These are phyloP conservation scores for Penicillium sp. DNA, from an alignment of 2,329 filamentous ascomycete genomes.

Conservation along the genomic window DNA sequence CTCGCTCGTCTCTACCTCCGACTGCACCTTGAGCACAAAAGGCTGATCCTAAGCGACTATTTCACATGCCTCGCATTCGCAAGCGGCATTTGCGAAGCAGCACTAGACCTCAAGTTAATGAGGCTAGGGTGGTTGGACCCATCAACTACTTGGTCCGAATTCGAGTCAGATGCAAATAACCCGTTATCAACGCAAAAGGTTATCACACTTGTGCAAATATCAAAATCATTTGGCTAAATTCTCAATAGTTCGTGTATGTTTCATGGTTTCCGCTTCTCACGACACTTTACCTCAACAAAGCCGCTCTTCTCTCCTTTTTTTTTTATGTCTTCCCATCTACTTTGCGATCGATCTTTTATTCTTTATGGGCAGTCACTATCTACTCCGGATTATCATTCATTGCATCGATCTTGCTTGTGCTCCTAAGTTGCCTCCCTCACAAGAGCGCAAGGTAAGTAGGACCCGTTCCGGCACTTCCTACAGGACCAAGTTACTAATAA, in stretches of 20 bases:
- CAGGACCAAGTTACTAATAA: background rate
- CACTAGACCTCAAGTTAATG: background rate
- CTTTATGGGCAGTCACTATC: background rate
- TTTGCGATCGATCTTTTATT: background rate
- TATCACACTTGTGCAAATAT: background rate
- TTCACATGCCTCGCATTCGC: background rate
- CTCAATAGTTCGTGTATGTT: background rate
- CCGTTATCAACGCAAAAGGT: background rate
- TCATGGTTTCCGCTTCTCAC: background rate
- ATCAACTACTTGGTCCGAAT: background rate
- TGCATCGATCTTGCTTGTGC: background rate
- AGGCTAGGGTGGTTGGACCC: background rate
- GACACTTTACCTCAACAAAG: slow-evolving; percentile 1
- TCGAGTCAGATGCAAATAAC: background rate
- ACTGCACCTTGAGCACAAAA: slow-evolving; percentile 1
- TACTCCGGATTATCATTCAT: background rate
- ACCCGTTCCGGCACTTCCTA: background rate
- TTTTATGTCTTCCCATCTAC: slow-evolving; percentile 1
- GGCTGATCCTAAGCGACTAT: slow-evolving; percentile 1
- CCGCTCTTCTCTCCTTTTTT: slow-evolving; percentile 4
- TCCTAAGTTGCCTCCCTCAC: background rate
- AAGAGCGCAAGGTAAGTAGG: background rate
- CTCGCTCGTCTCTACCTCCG: slow-evolving; percentile 5
- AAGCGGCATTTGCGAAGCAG: background rate
- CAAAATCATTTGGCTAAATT: background rate